These are phyloP conservation scores for Agrocybe pediades DNA, from an alignment of 768 basidiomycete genomes.

Conservation along the genomic window DNA sequence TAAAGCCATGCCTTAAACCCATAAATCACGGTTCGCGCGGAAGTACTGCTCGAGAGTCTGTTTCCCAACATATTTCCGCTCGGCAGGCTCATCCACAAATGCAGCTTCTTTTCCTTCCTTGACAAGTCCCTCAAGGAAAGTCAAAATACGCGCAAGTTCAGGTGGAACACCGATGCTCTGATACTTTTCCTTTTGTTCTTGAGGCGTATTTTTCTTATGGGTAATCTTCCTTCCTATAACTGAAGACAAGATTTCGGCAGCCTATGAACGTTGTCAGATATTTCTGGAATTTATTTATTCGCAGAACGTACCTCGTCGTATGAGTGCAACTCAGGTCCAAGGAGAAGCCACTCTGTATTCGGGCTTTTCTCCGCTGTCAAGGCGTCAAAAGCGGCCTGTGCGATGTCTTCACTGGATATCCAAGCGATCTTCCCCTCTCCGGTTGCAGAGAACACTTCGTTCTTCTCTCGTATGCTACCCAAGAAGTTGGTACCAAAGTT, in stretches of 20 bases:
- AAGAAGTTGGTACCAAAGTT: conserved; percentile 26
- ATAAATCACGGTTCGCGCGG: conserved; percentile 19
- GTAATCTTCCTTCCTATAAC: conserved; percentile 27
- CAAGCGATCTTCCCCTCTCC: conserved; percentile 23
- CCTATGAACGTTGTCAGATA: conserved; percentile 14
- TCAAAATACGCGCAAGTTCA: conserved; percentile 15
- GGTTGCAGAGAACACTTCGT: conserved; percentile 21
- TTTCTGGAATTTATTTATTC: background rate
- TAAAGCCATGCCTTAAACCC: conserved; percentile 14
- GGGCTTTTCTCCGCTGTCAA: conserved; percentile 20
- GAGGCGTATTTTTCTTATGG: conserved; percentile 19
- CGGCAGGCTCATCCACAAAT: conserved; percentile 11
- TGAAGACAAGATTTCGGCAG: conserved; percentile 23
- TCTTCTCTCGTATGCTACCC: conserved; percentile 21
- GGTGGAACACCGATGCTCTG: conserved; percentile 1
- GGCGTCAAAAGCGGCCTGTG: conserved; percentile 26
- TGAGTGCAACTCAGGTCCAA: conserved; percentile 16
- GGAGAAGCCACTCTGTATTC: conserved; percentile 9
- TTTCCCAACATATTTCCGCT: conserved; percentile 10
- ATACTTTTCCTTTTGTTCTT: conserved; percentile 14
- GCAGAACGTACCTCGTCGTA: conserved; percentile 13
- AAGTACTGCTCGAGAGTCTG: conserved; percentile 24
- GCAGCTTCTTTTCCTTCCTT: conserved; percentile 22
- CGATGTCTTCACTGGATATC: conserved; percentile 29
- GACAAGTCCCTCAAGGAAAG: conserved; percentile 12